Evolutionary conservation across 1,139 yeast genomes (phyloP).

Genomic region (Trichomonascaceae sp.): DNA sequence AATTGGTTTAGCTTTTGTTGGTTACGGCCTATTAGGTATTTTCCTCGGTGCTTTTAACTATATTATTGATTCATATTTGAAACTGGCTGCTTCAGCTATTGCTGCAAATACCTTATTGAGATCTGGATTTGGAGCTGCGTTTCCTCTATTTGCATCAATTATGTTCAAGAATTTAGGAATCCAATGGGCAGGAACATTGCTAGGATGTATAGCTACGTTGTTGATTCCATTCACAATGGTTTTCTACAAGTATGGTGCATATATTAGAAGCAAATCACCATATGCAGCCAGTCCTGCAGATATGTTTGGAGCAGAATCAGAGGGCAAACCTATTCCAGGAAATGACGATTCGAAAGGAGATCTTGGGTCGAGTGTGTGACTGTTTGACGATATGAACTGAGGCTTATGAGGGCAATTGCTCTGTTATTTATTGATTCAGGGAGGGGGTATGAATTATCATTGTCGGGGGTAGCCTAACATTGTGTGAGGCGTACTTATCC

Average conservation of each 20-base stretch:
- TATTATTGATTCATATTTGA: constrained; percentile 65
- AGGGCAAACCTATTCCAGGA: not conserved
- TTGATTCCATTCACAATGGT: constrained; percentile 57
- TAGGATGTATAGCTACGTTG: constrained; percentile 60
- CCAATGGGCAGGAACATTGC: constrained; percentile 65
- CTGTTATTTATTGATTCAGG: not conserved
- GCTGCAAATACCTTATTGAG: constrained; percentile 45
- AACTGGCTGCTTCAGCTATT: constrained; percentile 63
- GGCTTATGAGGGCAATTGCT: not conserved
- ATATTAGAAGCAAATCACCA: not conserved
- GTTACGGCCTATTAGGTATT: constrained; percentile 54
- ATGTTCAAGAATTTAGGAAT: constrained; percentile 67
- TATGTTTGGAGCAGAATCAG: not conserved
- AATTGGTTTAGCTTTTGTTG: constrained; percentile 28
- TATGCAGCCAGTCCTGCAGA: not conserved
- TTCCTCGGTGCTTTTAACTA: constrained; percentile 67
- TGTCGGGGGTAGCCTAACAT: no score
- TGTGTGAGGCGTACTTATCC: no score
- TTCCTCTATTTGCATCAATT: constrained; percentile 69
- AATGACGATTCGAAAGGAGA: not conserved
- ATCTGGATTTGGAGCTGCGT: constrained; percentile 69
- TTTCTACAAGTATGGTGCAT: constrained; percentile 27
- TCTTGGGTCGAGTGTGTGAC: not conserved
- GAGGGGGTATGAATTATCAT: not conserved
- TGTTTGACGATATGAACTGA: no score